These are phyloP conservation scores for Vitis hybrid DNA, from an alignment of 177 flowering plant genomes.

Conservation along the genomic window DNA sequence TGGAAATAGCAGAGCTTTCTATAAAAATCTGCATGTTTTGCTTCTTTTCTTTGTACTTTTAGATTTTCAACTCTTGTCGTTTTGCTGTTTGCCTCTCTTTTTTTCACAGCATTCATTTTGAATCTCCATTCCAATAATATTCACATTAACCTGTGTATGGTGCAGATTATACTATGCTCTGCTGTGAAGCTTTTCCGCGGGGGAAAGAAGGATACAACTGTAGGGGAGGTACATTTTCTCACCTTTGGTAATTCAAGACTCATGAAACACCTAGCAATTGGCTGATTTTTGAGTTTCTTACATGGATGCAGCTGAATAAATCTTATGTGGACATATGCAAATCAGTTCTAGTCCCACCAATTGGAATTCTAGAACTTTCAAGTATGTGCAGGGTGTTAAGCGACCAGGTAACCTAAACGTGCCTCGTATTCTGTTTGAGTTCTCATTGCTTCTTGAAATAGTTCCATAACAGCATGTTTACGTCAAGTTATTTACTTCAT, in stretches of 20 bases:
- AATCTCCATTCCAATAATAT: not conserved
- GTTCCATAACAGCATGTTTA: too few species aligned
- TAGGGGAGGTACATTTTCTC: slow-evolving; percentile 53
- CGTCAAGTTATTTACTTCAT: too few species aligned
- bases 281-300: slow-evolving; percentile 9
- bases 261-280: not conserved
- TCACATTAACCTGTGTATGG: not conserved
- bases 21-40: too few species aligned
- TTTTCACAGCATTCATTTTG: too few species aligned
- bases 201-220: slow-evolving; percentile 65
- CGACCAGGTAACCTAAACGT: slow-evolving; percentile 90
- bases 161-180: slow-evolving; percentile 77
- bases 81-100: too few species aligned
- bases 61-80: too few species aligned
- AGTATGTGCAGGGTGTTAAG: slow-evolving; percentile 68
- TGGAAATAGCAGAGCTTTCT: too few species aligned
- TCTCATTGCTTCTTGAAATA: too few species aligned
- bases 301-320: slow-evolving; percentile 56
- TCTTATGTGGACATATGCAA: slow-evolving; percentile 66
- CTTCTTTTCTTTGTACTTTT: too few species aligned
- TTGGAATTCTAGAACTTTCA: slow-evolving; percentile 57
- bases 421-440: too few species aligned
- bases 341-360: slow-evolving; percentile 52
- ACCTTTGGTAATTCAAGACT: not conserved
- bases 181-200: slow-evolving; percentile 64